Conservation (phyloP, 768 basidiomycete species). For the Boletus barrowsii region DNA sequence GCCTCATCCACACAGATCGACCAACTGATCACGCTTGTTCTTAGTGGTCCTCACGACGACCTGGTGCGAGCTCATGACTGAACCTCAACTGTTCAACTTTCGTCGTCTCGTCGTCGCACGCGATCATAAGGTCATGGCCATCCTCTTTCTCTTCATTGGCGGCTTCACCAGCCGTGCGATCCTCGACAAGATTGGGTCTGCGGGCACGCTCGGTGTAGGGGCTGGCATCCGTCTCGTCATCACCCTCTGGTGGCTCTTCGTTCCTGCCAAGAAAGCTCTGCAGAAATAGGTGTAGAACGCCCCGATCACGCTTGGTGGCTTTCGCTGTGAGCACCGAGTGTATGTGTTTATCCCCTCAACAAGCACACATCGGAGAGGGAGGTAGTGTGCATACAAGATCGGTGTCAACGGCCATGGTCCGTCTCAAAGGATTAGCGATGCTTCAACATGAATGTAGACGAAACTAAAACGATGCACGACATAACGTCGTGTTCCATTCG, state of each 20-base stretch:
- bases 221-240: slow-evolving; percentile 61
- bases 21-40: background rate
- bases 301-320: too few relatives aligned
- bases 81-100: slow-evolving; percentile 67
- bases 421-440: background rate
- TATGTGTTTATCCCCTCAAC: too few relatives aligned
- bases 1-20: background rate
- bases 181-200: slow-evolving; percentile 55
- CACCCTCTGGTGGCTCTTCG: slow-evolving; percentile 62
- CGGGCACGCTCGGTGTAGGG: slow-evolving; percentile 64
- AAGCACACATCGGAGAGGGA: too few relatives aligned
- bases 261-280: slow-evolving; percentile 36
- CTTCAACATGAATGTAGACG: background rate
- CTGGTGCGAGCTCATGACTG: slow-evolving; percentile 86
- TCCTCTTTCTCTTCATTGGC: slow-evolving; percentile 68
- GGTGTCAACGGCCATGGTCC: too few relatives aligned
- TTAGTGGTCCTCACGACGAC: slow-evolving; percentile 80
- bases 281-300: background rate
- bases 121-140: slow-evolving; percentile 70
- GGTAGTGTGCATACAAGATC: too few relatives aligned
- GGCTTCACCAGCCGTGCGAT: slow-evolving; percentile 66
- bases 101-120: slow-evolving; percentile 53
- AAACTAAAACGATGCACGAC: slow-evolving; percentile 6
- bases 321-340: too few relatives aligned
- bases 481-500: slow-evolving; percentile 7